Percentiles rank a stretch among this genome's conserved stretches.
phyloP scores from a whole-genome alignment of 108 stramenopile genomes.

The Fistulifera pelliculosa region DNA sequence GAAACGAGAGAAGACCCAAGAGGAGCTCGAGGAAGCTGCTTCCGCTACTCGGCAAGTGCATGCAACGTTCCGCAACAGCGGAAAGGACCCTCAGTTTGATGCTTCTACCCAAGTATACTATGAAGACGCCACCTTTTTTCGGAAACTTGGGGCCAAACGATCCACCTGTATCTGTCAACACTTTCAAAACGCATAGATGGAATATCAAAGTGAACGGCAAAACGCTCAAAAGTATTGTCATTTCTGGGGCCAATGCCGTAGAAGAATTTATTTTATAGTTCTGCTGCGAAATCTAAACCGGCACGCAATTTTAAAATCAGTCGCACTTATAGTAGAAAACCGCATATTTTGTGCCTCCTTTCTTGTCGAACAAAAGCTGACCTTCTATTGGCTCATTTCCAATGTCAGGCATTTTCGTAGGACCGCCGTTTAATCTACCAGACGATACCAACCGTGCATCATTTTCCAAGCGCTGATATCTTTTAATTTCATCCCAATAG shows the following conservation, averaged over 20 bases:
- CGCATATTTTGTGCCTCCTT: constrained; percentile 2
- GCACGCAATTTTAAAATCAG: no score
- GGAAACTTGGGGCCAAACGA: constrained; percentile 53
- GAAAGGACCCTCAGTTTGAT: constrained; percentile 31
- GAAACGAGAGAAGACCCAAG: constrained; percentile 11
- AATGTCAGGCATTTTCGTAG: constrained; percentile 5
- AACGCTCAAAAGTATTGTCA: constrained; percentile 37
- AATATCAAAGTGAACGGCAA: constrained; percentile 57
- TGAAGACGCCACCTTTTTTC: constrained; percentile 60
- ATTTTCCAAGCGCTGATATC: constrained; percentile 8
- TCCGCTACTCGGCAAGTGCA: constrained; percentile 19
- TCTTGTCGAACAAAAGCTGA: background rate
- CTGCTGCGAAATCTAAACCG: background rate
- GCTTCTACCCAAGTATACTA: constrained; percentile 49
- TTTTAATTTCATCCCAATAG: constrained; percentile 4
- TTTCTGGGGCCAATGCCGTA: constrained; percentile 28
- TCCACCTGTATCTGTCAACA: constrained; percentile 51
- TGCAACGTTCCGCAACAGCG: constrained; percentile 53
- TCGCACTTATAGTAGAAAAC: constrained; percentile 10
- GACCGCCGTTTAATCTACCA: no score
- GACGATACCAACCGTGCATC: background rate
- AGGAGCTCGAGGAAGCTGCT: constrained; percentile 20
- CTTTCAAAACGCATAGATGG: constrained; percentile 72
- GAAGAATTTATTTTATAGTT: background rate
- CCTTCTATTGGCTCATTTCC: constrained; percentile 5